Base-by-base conservation (phyloP, 352 stramenopile genomes). In the Pythium sp. region DNA sequence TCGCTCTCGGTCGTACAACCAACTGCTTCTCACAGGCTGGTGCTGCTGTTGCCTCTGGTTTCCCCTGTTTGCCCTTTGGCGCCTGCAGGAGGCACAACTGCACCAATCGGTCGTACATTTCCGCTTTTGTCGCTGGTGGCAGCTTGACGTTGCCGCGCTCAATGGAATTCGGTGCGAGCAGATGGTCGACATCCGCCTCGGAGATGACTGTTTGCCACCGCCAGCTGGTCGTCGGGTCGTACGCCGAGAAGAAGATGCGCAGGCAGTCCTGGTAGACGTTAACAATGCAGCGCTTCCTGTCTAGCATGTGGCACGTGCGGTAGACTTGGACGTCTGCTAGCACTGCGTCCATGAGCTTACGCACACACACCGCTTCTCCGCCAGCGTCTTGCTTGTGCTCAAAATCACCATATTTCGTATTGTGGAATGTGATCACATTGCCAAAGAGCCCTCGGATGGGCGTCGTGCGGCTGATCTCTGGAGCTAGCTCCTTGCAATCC, bases 251-350 rank as follows among this genome's bases (percentile, higher is more conserved):
- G 56, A 80, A 95, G 28, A 93, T 70, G 38, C 80, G 78, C 58
- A 80, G 70, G 56, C 82, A 93, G 66, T 95, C 86, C 53, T 92
- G 87, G 34, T 79, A 91, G 24, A 95, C 72, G 11, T 64, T 87
- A n/a, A 94, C 58, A 12, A 95, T 65, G 30, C 81, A 90, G 0
- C 77, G 80, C 6, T 78, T 74, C 22, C 67, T 68, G 28, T 82
- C 69, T 2, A 95, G 72, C 11, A 62, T 61, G 51, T 82, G 74
- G 12, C 77, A 77, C 28, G 75, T 81, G 28, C 86, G 81, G 59
- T 90, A 89, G 38, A 94, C 86, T 8, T 74, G 79, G 1, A 89
- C 81, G 59, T 93, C 84, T 12, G 79, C 65, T 0, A 95, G 78
- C 14, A 89, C 64, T 1, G 82, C 81, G 5, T 92, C 78, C 30